Percentiles rank a stretch among this genome's conserved stretches.
These are phyloP conservation scores for Ganoderma meredithae DNA, from an alignment of 1,284 basidiomycete species.

Conservation along the genomic window DNA sequence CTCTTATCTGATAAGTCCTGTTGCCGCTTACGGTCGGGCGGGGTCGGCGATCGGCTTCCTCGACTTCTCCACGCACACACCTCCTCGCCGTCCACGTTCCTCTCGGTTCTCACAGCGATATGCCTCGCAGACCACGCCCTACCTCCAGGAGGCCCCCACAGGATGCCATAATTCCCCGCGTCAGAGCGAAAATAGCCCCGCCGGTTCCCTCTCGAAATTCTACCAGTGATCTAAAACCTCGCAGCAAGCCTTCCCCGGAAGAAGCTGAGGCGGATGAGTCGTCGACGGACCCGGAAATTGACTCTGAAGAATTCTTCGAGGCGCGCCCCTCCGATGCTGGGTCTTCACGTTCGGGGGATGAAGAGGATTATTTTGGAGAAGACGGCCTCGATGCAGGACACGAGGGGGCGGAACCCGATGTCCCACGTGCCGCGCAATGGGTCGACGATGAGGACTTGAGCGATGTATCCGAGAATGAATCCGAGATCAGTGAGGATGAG, in stretches of 20 bases:
- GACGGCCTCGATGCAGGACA: neutral
- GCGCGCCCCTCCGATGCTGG: slow-evolving; percentile 18
- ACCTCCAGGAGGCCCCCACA: slow-evolving; percentile 33
- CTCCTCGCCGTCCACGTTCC: neutral
- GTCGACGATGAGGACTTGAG: slow-evolving; percentile 46
- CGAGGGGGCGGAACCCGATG: slow-evolving; percentile 38
- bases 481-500: slow-evolving; percentile 29
- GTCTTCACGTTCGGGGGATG: slow-evolving; percentile 9
- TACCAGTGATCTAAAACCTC: slow-evolving; percentile 3
- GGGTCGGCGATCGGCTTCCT: neutral
- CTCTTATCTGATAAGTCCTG: slow-evolving; percentile 21
- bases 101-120: slow-evolving; percentile 13
- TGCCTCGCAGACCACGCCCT: slow-evolving; percentile 44
- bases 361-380: slow-evolving; percentile 32
- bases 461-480: slow-evolving; percentile 33
- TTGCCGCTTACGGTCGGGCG: too few relatives aligned
- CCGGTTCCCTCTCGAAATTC: slow-evolving; percentile 10
- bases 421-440: slow-evolving; percentile 43
- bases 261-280: slow-evolving; percentile 23
- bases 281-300: slow-evolving; percentile 22
- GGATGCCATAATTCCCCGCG: neutral
- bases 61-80: neutral
- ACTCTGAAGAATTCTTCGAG: slow-evolving; percentile 16
- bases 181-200: neutral
- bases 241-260: slow-evolving; percentile 3